phyloP scores from a whole-genome alignment of 177 flowering plant species.

The Vitis hybrid region DNA sequence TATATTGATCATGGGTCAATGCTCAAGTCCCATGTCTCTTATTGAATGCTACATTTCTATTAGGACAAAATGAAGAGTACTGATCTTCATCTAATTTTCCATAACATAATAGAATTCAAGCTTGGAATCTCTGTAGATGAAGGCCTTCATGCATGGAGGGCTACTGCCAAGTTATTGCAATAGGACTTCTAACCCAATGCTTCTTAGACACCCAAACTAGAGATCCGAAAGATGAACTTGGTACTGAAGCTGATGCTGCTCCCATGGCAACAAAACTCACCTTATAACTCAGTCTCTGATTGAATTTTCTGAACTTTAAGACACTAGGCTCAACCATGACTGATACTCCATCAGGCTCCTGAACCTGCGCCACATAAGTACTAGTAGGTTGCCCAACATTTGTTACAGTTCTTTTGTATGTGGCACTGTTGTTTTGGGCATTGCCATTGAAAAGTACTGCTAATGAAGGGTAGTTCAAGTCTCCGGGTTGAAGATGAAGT shows the following conservation, averaged over 20 bases:
- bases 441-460: slow-evolving; percentile 34
- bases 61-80: too few relatives aligned
- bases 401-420: slow-evolving; percentile 47
- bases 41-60: too few relatives aligned
- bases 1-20: too few relatives aligned
- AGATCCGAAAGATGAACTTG: slow-evolving; percentile 45
- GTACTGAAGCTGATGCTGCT: neutral
- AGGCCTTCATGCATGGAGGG: too few relatives aligned
- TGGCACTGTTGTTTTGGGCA: slow-evolving; percentile 13
- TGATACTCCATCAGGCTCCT: slow-evolving; percentile 38
- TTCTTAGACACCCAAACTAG: slow-evolving; percentile 43
- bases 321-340: slow-evolving; percentile 37
- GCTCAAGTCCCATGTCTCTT: too few relatives aligned
- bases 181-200: slow-evolving; percentile 57
- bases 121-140: too few relatives aligned
- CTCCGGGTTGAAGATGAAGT: slow-evolving; percentile 25
- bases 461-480: slow-evolving; percentile 70
- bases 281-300: slow-evolving; percentile 45
- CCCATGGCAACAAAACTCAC: slow-evolving; percentile 39
- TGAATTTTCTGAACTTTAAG: slow-evolving; percentile 31
- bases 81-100: too few relatives aligned
- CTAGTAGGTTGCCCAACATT: slow-evolving; percentile 48
- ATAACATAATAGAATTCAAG: too few relatives aligned
- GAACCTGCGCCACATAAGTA: slow-evolving; percentile 26
- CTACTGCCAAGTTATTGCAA: slow-evolving; percentile 56